phyloP scores from a whole-genome alignment of 179 eudicot species.

The Carnegiea gigantea region DNA sequence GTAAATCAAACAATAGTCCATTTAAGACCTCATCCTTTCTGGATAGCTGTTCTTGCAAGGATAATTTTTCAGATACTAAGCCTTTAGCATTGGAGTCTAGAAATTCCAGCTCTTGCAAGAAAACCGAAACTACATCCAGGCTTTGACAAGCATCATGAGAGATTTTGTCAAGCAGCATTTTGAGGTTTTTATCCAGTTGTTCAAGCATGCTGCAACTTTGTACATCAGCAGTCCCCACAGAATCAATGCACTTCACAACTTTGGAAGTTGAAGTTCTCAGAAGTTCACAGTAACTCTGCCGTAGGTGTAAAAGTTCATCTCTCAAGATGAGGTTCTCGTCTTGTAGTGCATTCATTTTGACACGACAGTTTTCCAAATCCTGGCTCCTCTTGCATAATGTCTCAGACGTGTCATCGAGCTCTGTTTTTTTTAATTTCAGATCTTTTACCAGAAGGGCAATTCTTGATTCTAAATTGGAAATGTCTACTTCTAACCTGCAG shows the following conservation, averaged over 20 bases:
- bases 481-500: constrained; percentile 34
- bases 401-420: constrained; percentile 31
- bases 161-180: constrained; percentile 32
- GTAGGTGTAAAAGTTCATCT: constrained; percentile 35
- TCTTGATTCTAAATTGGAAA: constrained; percentile 33
- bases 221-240: constrained; percentile 34
- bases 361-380: constrained; percentile 39
- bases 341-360: constrained; percentile 29
- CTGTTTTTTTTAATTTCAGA: constrained; percentile 32
- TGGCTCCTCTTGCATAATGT: constrained; percentile 36
- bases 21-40: constrained; percentile 75
- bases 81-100: constrained; percentile 47
- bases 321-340: constrained; percentile 51
- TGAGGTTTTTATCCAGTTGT: constrained; percentile 33
- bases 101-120: constrained; percentile 47
- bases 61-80: constrained; percentile 44
- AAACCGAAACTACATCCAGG: constrained; percentile 32
- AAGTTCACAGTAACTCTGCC: constrained; percentile 25
- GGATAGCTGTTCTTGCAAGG: constrained; percentile 52
- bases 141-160: constrained; percentile 40
- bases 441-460: constrained; percentile 39
- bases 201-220: constrained; percentile 33
- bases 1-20: constrained; percentile 73
- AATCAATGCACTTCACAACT: constrained; percentile 27
- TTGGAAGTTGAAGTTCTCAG: constrained; percentile 33